phyloP scores from a whole-genome alignment of 768 basidiomycete species.

The Neoboletus magnificus region DNA sequence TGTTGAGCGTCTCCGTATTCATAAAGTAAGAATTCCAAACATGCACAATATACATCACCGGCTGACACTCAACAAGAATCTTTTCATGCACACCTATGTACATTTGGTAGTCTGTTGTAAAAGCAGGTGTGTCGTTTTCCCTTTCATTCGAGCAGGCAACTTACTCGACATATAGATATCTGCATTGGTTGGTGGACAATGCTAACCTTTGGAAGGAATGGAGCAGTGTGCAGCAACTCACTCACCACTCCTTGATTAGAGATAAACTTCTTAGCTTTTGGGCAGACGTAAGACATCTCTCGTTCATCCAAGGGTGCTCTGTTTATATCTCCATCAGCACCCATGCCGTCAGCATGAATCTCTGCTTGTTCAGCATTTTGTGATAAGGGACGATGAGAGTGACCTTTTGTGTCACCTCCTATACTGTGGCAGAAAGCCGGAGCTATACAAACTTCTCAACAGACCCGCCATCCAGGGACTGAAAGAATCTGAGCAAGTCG shows the following conservation, averaged over 20 bases:
- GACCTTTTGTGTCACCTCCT: slow-evolving; percentile 19
- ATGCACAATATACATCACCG: background rate
- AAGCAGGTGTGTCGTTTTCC: background rate
- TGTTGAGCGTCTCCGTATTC: slow-evolving; percentile 12
- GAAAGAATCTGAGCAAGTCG: slow-evolving; percentile 14
- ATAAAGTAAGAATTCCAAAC: slow-evolving; percentile 14
- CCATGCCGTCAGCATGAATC: slow-evolving; percentile 11
- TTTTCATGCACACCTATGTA: slow-evolving; percentile 24
- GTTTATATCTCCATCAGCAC: slow-evolving; percentile 5
- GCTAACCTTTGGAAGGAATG: slow-evolving; percentile 14
- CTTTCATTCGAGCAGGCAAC: background rate
- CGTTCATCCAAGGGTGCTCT: background rate
- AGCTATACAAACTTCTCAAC: slow-evolving; percentile 10
- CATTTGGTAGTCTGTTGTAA: slow-evolving; percentile 21
- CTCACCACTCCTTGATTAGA: slow-evolving; percentile 15
- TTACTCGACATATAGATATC: slow-evolving; percentile 2
- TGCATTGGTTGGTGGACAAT: slow-evolving; percentile 4
- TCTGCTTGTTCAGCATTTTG: background rate
- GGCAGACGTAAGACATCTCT: slow-evolving; percentile 5
- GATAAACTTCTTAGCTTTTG: slow-evolving; percentile 7
- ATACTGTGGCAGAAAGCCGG: slow-evolving; percentile 15
- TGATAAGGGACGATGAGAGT: slow-evolving; percentile 11
- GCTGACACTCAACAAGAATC: slow-evolving; percentile 17
- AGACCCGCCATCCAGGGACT: background rate
- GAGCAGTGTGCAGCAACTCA: slow-evolving; percentile 17